Evolutionary conservation across 495 filamentous ascomycete species (phyloP), one percentile per base, ranked within the genome.

Genomic region (Trichoderma gamsii): DNA sequence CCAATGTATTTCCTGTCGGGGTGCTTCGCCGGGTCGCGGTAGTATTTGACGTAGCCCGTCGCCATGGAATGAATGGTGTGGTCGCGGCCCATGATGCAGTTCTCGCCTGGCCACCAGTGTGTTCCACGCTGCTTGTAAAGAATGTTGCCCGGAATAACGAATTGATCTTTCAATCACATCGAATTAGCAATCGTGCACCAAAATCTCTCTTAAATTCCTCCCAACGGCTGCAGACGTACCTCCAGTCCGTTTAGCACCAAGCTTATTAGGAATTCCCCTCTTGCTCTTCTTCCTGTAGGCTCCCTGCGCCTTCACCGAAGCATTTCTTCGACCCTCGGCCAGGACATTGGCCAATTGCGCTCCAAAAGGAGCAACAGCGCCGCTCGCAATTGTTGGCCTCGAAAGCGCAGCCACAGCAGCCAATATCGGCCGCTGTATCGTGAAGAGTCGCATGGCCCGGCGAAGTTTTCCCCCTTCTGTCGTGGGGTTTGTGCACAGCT

Each of bases 71-170:
- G 97, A 81, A 99, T 97, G 41, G 94, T 97, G 83, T 97, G 95
- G 79, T 98, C 93, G n/a, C 94, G 87, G 16, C 95, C 95, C 84
- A 97, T 92, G 68, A 83, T 89, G 75, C 90, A 90, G 79, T 97
- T 97, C 75, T 97, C 94, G 71, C 95, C 95, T 2, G 95, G 87
- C 75, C 88, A 92, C 95, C 95, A 99, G 75, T 88, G 85, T 32
- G 96, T 94, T 70, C 95, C 95, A 68, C 95, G 89, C 79, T 99
- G 95, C 70, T 89, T 88, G 86, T 96, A 99, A 79, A 99, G 93
- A 77, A 99, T 98, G 83, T 95, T 97, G 35, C 96, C 96, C 3
- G 92, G 88, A 63, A 93, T 87, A 15, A 99, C 95, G 75, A 91
- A 94, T 78, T 97, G 88, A 73, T 92, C 89, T 91, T 63, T 27